phyloP scores from a whole-genome alignment of 2,329 filamentous ascomycete species.

The Pyrenochaeta sp. region DNA sequence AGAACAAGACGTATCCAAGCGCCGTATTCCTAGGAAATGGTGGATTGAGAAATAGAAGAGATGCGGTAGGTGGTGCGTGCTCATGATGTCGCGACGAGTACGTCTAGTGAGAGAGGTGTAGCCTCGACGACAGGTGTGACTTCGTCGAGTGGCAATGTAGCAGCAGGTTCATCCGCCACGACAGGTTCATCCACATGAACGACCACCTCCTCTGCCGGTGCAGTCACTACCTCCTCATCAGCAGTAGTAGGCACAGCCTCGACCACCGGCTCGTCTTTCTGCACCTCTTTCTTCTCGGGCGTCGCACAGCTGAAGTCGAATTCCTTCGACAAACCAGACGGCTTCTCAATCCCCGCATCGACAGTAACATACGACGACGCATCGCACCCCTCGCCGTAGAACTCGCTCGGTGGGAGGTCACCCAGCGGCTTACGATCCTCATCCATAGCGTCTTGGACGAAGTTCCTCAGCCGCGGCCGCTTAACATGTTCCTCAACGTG shows the following conservation, averaged over 20 bases:
- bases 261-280: background rate
- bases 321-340: slow-evolving; percentile 47
- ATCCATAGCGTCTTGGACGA: slow-evolving; percentile 51
- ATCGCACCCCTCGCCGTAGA: slow-evolving; percentile 51
- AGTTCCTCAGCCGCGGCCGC: slow-evolving; percentile 34
- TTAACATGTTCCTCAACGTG: slow-evolving; percentile 34
- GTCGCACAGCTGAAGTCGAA: slow-evolving; percentile 31
- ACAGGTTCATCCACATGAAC: background rate
- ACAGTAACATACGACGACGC: slow-evolving; percentile 47
- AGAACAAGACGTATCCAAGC: background rate
- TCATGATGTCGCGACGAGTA: background rate
- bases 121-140: background rate
- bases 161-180: background rate
- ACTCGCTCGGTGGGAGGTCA: slow-evolving; percentile 47
- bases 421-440: slow-evolving; percentile 50
- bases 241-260: background rate
- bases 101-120: background rate
- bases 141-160: background rate
- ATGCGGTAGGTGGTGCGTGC: background rate
- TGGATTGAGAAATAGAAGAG: background rate
- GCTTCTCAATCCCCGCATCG: slow-evolving; percentile 45
- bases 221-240: background rate
- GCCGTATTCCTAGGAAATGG: background rate
- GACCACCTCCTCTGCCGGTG: background rate
- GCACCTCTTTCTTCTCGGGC: slow-evolving; percentile 20